phyloP scores from a whole-genome alignment of 2,329 filamentous ascomycete genomes.

The Sporothrix phasma region DNA sequence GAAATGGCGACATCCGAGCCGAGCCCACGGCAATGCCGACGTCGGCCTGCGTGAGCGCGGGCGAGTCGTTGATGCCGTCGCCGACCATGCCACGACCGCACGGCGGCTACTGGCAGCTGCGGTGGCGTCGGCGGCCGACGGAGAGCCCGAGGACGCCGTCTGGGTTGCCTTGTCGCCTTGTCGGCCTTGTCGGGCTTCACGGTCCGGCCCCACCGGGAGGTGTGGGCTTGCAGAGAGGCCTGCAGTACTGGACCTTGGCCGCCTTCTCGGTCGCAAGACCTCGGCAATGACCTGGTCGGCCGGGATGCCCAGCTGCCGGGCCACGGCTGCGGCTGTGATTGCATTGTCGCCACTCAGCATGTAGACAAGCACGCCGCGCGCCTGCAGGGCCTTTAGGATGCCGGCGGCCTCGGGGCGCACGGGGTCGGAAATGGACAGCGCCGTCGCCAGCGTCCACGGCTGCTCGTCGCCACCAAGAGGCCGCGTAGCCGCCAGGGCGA shows the following conservation, averaged over 20 bases:
- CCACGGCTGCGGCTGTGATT: slow-evolving; percentile 76
- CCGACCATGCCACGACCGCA: slow-evolving; percentile 67
- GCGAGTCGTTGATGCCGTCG: slow-evolving; percentile 83
- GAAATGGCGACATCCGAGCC: slow-evolving; percentile 74
- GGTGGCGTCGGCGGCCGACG: not conserved
- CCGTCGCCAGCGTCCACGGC: slow-evolving; percentile 46
- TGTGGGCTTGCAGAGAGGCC: slow-evolving; percentile 34
- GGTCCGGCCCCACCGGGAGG: slow-evolving; percentile 5
- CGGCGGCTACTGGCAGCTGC: slow-evolving; percentile 28
- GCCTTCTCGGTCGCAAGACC: slow-evolving; percentile 74
- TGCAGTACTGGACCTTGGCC: slow-evolving; percentile 57
- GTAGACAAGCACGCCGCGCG: slow-evolving; percentile 64
- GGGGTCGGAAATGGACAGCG: slow-evolving; percentile 71
- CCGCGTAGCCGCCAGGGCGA: slow-evolving; percentile 47
- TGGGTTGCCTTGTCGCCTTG: no score
- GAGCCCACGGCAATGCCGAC: slow-evolving; percentile 77
- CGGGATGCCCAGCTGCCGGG: slow-evolving; percentile 63
- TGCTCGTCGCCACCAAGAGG: not conserved
- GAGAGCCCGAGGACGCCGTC: not conserved
- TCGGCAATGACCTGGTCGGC: slow-evolving; percentile 69
- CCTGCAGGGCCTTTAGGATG: slow-evolving; percentile 55
- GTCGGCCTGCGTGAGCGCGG: slow-evolving; percentile 69
- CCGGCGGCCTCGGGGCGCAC: slow-evolving; percentile 61
- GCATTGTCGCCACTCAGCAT: slow-evolving; percentile 89
- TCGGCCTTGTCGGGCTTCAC: not conserved